A percentile compares a stretch with the other conserved stretches of the same genome.
These are phyloP conservation scores for Cyberlindnera misumaiensis DNA, from an alignment of 805 yeast genomes.

Conservation along the genomic window DNA sequence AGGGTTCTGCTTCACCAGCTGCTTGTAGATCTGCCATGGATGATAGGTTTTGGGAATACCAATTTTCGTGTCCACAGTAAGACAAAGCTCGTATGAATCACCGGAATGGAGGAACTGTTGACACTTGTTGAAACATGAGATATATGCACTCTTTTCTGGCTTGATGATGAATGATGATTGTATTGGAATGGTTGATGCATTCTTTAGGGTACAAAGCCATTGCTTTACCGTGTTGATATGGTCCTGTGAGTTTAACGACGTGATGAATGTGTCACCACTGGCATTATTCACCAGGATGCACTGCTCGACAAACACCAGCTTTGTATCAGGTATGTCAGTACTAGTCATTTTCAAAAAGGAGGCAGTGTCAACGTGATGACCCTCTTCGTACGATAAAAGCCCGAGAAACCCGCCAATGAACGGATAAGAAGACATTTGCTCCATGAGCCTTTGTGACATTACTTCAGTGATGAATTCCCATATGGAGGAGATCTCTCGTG, in stretches of 20 bases:
- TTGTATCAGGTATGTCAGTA: constrained; percentile 58
- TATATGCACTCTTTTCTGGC: constrained; percentile 53
- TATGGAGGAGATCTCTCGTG: constrained; percentile 24
- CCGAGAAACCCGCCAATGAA: constrained; percentile 93
- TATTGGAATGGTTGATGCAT: neutral
- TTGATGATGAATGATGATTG: constrained; percentile 22
- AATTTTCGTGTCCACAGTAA: constrained; percentile 69
- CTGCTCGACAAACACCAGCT: constrained; percentile 64
- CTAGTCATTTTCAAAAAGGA: constrained; percentile 34
- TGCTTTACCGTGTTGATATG: constrained; percentile 20
- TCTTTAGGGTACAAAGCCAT: neutral
- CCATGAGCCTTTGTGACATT: constrained; percentile 33
- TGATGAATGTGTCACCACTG: constrained; percentile 39
- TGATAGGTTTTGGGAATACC: constrained; percentile 39
- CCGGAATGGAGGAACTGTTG: constrained; percentile 68
- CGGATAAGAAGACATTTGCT: constrained; percentile 40
- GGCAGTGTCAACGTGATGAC: constrained; percentile 38
- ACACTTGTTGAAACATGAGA: constrained; percentile 49
- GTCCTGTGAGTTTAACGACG: constrained; percentile 33
- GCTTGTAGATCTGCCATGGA: constrained; percentile 79
- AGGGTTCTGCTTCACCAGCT: constrained; percentile 68
- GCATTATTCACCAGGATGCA: constrained; percentile 49
- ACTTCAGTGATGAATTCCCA: constrained; percentile 48
- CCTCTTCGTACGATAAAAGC: constrained; percentile 82
- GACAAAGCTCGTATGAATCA: constrained; percentile 89